Evolutionary conservation across 805 yeast species (phyloP).

Genomic region (Yamadazyma kitorensis): DNA sequence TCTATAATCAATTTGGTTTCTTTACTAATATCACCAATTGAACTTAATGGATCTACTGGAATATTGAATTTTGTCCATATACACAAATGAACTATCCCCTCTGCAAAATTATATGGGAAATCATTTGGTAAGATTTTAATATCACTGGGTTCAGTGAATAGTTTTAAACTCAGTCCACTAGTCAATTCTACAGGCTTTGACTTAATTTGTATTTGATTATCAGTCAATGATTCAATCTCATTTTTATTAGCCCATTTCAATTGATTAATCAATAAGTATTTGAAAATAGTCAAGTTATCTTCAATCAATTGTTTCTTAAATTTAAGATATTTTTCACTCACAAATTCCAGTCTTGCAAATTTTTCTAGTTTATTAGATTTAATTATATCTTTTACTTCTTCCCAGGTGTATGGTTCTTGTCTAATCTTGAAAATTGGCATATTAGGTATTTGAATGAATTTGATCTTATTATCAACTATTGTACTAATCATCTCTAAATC

Average conservation of each 20-base stretch:
- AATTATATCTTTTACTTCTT: conserved; percentile 36
- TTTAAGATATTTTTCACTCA: conserved; percentile 41
- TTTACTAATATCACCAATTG: conserved; percentile 49
- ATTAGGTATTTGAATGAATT: conserved; percentile 25
- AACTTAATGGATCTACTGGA: conserved; percentile 47
- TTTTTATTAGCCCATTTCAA: conserved; percentile 48
- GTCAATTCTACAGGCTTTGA: conserved; percentile 10
- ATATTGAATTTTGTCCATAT: conserved; percentile 65
- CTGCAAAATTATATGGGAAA: conserved; percentile 64
- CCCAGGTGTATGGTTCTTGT: conserved; percentile 46
- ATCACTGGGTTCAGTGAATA: conserved; percentile 43
- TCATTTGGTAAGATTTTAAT: conserved; percentile 51
- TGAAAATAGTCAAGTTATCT: conserved; percentile 40
- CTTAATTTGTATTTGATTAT: conserved; percentile 13
- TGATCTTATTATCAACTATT: conserved; percentile 11
- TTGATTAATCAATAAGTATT: conserved; percentile 46
- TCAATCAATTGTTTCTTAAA: conserved; percentile 42
- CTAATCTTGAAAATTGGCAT: conserved; percentile 39
- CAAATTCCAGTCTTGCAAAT: conserved; percentile 47
- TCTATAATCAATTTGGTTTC: conserved; percentile 42
- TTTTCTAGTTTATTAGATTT: conserved; percentile 40
- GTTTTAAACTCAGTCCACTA: conserved; percentile 37
- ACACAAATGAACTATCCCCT: conserved; percentile 53
- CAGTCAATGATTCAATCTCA: conserved; percentile 18
- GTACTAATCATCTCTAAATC: too few relatives aligned